Conservation (phyloP, 179 eudicot species). For the Silene noctiflora region DNA sequence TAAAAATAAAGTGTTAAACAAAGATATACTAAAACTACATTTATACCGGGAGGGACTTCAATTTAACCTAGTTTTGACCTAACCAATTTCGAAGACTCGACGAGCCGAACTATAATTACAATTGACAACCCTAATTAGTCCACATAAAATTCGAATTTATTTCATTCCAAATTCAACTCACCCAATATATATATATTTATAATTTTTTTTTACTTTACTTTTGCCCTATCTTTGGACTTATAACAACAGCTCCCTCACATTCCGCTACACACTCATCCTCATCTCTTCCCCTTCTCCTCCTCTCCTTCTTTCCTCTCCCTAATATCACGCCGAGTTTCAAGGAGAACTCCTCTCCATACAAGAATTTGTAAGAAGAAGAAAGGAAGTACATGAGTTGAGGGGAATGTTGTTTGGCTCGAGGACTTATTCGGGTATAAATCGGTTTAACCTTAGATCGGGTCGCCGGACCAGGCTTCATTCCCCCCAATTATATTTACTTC, state of each 20-base stretch:
- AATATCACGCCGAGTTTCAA: conserved; percentile 34
- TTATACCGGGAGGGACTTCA: no score
- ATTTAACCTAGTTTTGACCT: no score
- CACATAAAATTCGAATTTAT: no score
- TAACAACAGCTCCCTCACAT: conserved; percentile 34
- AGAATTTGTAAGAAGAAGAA: not conserved
- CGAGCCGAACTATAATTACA: no score
- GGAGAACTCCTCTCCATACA: conserved; percentile 13
- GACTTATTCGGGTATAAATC: conserved; percentile 24
- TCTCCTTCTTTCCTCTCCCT: conserved; percentile 14
- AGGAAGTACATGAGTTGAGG: conserved; percentile 52
- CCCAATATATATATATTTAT: not conserved
- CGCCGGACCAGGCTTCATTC: conserved; percentile 99
- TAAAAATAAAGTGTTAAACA: no score
- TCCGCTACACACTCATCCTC: conserved; percentile 23
- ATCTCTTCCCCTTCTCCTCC: not conserved
- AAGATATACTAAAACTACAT: no score
- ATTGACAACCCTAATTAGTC: no score
- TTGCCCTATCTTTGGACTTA: conserved; percentile 6
- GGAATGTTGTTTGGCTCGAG: conserved; percentile 88
- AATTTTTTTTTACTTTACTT: not conserved
- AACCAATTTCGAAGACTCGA: no score
- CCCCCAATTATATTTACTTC: conserved; percentile 54
- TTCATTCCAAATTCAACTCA: no score
- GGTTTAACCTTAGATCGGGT: conserved; percentile 3